Conservation (phyloP, 805 yeast genomes). For the Sugiyamaella americana region DNA sequence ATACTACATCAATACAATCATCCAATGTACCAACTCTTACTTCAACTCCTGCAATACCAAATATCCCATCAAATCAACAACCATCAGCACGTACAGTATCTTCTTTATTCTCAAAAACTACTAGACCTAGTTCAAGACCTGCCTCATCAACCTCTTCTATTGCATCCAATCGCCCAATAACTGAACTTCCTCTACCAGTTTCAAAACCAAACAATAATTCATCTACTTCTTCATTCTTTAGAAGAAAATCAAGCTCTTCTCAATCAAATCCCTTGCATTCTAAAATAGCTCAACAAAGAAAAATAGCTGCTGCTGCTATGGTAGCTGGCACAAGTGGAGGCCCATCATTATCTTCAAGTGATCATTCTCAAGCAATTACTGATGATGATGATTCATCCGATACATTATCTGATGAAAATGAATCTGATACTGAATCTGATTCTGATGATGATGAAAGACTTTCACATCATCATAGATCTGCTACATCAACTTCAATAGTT, state of each 20-base stretch:
- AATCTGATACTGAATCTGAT: slow-evolving; percentile 7
- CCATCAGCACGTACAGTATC: background rate
- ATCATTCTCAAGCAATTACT: slow-evolving; percentile 1
- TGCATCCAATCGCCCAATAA: background rate
- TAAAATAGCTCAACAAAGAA: background rate
- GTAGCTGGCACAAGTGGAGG: background rate
- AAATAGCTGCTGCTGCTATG: background rate
- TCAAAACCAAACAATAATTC: background rate
- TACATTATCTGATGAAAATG: slow-evolving; percentile 7
- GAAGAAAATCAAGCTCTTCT: background rate
- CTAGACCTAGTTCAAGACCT: background rate
- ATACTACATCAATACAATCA: too few species aligned
- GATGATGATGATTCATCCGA: slow-evolving; percentile 1
- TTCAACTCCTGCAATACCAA: too few species aligned
- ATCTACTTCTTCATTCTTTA: background rate
- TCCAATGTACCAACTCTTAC: too few species aligned
- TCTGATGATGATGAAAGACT: slow-evolving; percentile 6
- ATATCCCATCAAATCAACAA: too few species aligned
- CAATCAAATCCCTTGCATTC: background rate
- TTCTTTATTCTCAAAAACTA: background rate
- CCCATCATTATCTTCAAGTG: background rate
- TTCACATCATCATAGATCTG: slow-evolving; percentile 20
- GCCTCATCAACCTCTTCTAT: background rate
- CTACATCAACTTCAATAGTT: slow-evolving; percentile 32
- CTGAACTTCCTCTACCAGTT: background rate